Evolutionary conservation across 2,329 filamentous ascomycete species (phyloP).

Genomic region (Aspergillus fumigatiaffinis): DNA sequence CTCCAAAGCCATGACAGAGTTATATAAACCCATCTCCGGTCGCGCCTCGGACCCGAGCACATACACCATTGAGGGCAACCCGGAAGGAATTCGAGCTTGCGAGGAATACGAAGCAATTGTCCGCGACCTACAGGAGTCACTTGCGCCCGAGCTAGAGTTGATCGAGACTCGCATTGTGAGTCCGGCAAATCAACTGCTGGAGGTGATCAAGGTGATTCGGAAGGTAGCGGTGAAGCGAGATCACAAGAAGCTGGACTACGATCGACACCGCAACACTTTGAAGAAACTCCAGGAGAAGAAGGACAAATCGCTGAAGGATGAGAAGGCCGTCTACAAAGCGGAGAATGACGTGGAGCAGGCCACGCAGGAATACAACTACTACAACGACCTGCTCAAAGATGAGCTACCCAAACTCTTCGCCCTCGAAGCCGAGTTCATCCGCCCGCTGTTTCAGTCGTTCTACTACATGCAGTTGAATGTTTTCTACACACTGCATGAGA

Average conservation of each 20-base stretch:
- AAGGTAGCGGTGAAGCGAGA: conserved; percentile 87
- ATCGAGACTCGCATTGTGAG: conserved; percentile 88
- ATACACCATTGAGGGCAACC: conserved; percentile 76
- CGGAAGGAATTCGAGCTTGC: conserved; percentile 88
- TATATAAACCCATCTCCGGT: conserved; percentile 97
- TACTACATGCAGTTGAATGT: conserved; percentile 99
- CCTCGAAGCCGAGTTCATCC: conserved; percentile 91
- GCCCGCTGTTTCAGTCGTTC: conserved; percentile 95
- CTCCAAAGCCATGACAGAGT: conserved; percentile 89
- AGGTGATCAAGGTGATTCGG: conserved; percentile 91
- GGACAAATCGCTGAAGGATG: conserved; percentile 91
- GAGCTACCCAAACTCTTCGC: conserved; percentile 88
- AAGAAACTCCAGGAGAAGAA: conserved; percentile 99
- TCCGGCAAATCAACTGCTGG: conserved; percentile 87
- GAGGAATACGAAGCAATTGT: conserved; percentile 95
- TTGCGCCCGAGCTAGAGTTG: conserved; percentile 93
- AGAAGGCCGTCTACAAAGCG: conserved; percentile 94
- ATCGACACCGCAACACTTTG: conserved; percentile 73
- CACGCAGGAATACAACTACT: conserved; percentile 96
- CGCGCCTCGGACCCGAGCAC: conserved; percentile 90
- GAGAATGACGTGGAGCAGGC: conserved; percentile 87
- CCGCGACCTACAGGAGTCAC: conserved; percentile 79
- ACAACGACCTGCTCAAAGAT: conserved; percentile 94
- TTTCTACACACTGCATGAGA: conserved; percentile 96
- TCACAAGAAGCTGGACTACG: conserved; percentile 96